phyloP scores from a whole-genome alignment of 1,284 basidiomycete species.

The Thecaphora thlaspeos region DNA sequence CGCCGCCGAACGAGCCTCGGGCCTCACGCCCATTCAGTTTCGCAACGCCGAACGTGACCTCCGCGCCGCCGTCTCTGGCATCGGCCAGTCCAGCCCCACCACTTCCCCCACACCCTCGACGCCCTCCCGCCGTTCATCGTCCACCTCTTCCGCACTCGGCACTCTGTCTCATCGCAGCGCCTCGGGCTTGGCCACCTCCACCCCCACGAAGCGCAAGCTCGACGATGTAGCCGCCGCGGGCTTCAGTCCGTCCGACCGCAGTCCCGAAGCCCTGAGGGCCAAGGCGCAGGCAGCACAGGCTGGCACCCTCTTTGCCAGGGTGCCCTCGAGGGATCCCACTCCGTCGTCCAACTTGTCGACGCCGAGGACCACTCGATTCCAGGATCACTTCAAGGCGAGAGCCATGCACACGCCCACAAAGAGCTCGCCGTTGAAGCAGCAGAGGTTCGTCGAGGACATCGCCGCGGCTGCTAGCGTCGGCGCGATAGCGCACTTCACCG shows the following conservation, averaged over 20 bases:
- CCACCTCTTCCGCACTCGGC: conserved; percentile 1
- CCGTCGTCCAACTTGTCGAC: conserved; percentile 8
- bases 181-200: conserved; percentile 10
- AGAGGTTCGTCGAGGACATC: not conserved
- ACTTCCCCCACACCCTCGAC: too few relatives aligned
- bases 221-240: conserved; percentile 6
- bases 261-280: conserved; percentile 25
- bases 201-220: conserved; percentile 5
- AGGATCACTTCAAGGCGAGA: not conserved
- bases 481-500: too few relatives aligned
- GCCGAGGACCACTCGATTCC: not conserved
- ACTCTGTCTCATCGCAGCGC: conserved; percentile 12
- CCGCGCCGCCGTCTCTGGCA: conserved; percentile 20
- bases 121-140: too few relatives aligned
- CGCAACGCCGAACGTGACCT: conserved; percentile 30
- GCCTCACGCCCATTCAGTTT: conserved; percentile 26
- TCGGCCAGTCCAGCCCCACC: not conserved
- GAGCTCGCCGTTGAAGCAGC: not conserved
- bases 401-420: not conserved
- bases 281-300: conserved; percentile 34
- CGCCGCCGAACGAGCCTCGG: conserved; percentile 22
- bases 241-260: conserved; percentile 7
- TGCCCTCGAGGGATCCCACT: not conserved
- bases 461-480: not conserved
- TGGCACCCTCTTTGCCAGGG: conserved; percentile 18